Conservation (phyloP, 176 grass and related monocot genomes). For the Tillandsia fasciculata region DNA sequence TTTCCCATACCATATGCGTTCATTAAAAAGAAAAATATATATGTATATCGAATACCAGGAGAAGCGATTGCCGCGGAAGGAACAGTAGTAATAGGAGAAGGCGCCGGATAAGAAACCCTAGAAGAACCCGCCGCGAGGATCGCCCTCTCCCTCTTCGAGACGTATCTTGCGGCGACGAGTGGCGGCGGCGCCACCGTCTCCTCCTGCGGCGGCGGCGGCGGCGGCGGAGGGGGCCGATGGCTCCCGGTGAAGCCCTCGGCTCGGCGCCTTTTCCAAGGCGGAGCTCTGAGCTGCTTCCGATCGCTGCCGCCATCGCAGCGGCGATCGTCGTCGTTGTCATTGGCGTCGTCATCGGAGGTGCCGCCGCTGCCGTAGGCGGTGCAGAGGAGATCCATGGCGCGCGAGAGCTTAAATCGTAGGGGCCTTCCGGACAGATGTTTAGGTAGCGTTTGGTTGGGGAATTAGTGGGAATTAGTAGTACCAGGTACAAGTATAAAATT, state of each 20-base stretch:
- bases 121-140: conserved; percentile 23
- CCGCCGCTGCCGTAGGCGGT: conserved; percentile 39
- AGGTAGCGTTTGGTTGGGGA: too few relatives aligned
- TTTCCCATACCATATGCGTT: too few relatives aligned
- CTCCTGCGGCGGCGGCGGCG: neutral
- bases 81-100: neutral
- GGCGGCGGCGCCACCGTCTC: neutral
- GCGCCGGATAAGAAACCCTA: neutral
- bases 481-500: too few relatives aligned
- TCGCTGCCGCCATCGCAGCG: neutral
- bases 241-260: conserved; percentile 4
- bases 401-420: neutral
- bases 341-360: conserved; percentile 30
- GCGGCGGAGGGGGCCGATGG: neutral
- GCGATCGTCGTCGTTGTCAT: neutral
- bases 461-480: too few relatives aligned
- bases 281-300: neutral
- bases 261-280: conserved; percentile 25
- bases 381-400: conserved; percentile 58
- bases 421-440: too few relatives aligned
- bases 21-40: neutral
- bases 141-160: conserved; percentile 70
- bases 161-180: conserved; percentile 37
- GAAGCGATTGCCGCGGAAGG: neutral
- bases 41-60: neutral